phyloP scores from a whole-genome alignment of 2,329 filamentous ascomycete genomes.

The Clonostachys rosea region DNA sequence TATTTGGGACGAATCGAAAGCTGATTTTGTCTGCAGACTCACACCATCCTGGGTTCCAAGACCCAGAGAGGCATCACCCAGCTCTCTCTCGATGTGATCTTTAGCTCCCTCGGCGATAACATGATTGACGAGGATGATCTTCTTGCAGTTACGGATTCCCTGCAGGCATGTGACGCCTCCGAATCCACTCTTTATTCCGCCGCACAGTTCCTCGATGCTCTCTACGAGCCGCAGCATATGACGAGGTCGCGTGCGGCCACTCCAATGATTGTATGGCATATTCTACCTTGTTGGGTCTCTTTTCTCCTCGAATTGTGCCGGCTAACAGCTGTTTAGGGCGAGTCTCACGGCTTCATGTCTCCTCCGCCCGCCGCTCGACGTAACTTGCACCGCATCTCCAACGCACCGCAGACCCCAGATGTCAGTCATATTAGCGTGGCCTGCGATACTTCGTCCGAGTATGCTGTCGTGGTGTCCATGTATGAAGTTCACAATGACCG shows the following conservation, averaged over 20 bases:
- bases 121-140: slow-evolving; percentile 59
- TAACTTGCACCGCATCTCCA: slow-evolving; percentile 64
- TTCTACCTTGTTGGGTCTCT: neutral
- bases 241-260: slow-evolving; percentile 64
- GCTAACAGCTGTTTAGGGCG: slow-evolving; percentile 39
- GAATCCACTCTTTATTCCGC: slow-evolving; percentile 76
- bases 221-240: slow-evolving; percentile 61
- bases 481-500: slow-evolving; percentile 99
- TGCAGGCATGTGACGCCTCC: slow-evolving; percentile 72
- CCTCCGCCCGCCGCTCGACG: slow-evolving; percentile 47
- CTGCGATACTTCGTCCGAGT: slow-evolving; percentile 61
- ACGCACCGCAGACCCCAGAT: slow-evolving; percentile 69
- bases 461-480: slow-evolving; percentile 90
- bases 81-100: slow-evolving; percentile 84
- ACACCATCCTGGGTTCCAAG: slow-evolving; percentile 89
- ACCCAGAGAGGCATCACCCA: slow-evolving; percentile 87
- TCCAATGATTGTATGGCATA: slow-evolving; percentile 58
- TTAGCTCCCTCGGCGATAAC: slow-evolving; percentile 70
- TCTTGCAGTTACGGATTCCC: slow-evolving; percentile 63
- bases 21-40: slow-evolving; percentile 55
- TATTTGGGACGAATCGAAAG: no score
- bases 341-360: slow-evolving; percentile 31
- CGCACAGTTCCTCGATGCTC: slow-evolving; percentile 70
- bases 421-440: slow-evolving; percentile 66
- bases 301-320: slow-evolving; percentile 3